phyloP scores from a whole-genome alignment of 2,329 filamentous ascomycete species.

The Stagonosporopsis vannaccii region DNA sequence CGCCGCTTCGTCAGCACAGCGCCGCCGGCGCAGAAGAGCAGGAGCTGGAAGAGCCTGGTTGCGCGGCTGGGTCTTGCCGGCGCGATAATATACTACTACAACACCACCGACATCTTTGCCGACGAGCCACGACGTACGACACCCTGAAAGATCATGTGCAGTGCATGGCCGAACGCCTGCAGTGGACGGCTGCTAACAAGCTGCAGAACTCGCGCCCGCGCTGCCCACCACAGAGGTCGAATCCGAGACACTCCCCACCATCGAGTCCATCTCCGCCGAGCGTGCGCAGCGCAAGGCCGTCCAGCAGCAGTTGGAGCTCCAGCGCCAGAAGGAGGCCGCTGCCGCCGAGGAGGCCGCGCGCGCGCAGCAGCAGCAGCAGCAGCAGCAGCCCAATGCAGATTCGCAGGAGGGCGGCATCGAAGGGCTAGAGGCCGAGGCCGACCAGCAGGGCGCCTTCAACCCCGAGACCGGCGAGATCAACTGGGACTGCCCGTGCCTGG shows the following conservation, averaged over 20 bases:
- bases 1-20: conserved; percentile 65
- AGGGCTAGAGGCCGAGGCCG: conserved; percentile 79
- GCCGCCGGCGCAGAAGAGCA: conserved; percentile 68
- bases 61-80: conserved; percentile 78
- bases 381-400: conserved; percentile 17
- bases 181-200: not conserved
- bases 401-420: conserved; percentile 52
- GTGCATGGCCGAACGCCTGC: too few relatives aligned
- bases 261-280: conserved; percentile 55
- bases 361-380: conserved; percentile 15
- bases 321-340: conserved; percentile 29
- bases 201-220: conserved; percentile 33
- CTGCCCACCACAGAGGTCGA: conserved; percentile 52
- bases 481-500: conserved; percentile 98
- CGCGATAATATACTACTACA: conserved; percentile 90
- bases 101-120: conserved; percentile 85
- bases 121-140: conserved; percentile 64
- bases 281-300: conserved; percentile 46
- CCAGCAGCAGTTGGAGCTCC: conserved; percentile 41
- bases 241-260: conserved; percentile 52
- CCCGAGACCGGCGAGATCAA: conserved; percentile 99
- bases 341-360: conserved; percentile 16
- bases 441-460: conserved; percentile 92
- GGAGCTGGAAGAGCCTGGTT: conserved; percentile 81
- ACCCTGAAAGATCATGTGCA: too few relatives aligned